Conservation (phyloP, 768 basidiomycete genomes). For the Neoboletus brunneissimus region DNA sequence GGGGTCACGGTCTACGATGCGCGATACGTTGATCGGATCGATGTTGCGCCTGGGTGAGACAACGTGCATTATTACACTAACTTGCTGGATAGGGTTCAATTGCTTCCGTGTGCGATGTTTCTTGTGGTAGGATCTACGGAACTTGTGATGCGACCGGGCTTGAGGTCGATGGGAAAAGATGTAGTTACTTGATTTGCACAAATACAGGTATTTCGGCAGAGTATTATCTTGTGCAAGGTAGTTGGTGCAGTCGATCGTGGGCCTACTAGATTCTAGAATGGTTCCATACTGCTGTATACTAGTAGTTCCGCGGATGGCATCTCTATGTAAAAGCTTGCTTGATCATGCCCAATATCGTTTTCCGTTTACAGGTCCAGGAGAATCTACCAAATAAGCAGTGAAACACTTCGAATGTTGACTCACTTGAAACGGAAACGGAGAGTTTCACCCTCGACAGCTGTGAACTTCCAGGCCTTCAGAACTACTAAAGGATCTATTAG, state of each 20-base stretch:
- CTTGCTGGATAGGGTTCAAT: neutral
- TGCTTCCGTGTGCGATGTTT: neutral
- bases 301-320: neutral
- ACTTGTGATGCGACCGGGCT: neutral
- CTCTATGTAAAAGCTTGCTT: neutral
- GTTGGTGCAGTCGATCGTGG: neutral
- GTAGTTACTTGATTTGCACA: neutral
- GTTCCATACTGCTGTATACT: neutral
- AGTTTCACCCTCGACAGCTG: neutral
- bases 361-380: neutral
- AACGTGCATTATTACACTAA: neutral
- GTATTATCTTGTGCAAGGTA: neutral
- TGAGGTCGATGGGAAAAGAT: neutral
- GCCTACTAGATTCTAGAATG: too few species aligned
- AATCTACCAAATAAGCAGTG: neutral
- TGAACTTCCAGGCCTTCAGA: neutral
- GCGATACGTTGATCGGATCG: conserved; percentile 1
- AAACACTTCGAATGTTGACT: neutral
- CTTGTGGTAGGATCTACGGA: neutral
- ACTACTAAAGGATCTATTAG: neutral
- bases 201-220: neutral
- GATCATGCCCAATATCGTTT: neutral
- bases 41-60: neutral
- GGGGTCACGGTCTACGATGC: neutral
- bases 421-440: neutral